Conservation (phyloP, 768 basidiomycete species). For the Collybiopsis luxurians region DNA sequence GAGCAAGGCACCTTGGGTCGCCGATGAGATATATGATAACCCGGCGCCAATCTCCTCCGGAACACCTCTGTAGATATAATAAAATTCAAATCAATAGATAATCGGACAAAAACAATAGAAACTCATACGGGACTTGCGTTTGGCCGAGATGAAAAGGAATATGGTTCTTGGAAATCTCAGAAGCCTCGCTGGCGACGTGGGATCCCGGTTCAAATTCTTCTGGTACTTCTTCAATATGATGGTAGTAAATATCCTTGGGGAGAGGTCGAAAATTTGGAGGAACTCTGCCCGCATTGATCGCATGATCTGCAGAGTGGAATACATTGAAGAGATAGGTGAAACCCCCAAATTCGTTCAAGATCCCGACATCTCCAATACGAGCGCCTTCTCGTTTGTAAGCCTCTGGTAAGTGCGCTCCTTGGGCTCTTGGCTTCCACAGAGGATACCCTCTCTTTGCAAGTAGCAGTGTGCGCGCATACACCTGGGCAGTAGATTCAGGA, state of each 20-base stretch:
- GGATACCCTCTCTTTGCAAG: slow-evolving; percentile 22
- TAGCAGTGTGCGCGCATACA: slow-evolving; percentile 17
- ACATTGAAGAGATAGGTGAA: slow-evolving; percentile 31
- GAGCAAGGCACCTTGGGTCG: background rate
- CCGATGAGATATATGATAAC: too few species aligned
- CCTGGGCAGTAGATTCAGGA: background rate
- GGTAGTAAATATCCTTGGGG: slow-evolving; percentile 2
- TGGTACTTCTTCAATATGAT: background rate
- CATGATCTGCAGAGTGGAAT: slow-evolving; percentile 16
- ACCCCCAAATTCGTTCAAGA: slow-evolving; percentile 20
- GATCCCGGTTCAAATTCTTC: background rate
- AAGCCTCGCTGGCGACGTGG: background rate
- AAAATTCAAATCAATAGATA: too few species aligned
- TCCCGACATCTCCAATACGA: slow-evolving; percentile 28
- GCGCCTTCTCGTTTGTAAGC: slow-evolving; percentile 18
- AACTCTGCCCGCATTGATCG: slow-evolving; percentile 20
- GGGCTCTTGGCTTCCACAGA: slow-evolving; percentile 22
- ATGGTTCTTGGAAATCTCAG: background rate
- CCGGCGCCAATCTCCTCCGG: background rate
- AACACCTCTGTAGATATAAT: background rate
- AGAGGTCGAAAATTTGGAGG: slow-evolving; percentile 18
- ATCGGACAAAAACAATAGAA: too few species aligned
- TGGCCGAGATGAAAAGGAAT: too few species aligned
- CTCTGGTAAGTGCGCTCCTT: slow-evolving; percentile 3
- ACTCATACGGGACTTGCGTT: background rate